Conservation (phyloP, 768 basidiomycete species). For the Leucocoprinus leucothites region DNA sequence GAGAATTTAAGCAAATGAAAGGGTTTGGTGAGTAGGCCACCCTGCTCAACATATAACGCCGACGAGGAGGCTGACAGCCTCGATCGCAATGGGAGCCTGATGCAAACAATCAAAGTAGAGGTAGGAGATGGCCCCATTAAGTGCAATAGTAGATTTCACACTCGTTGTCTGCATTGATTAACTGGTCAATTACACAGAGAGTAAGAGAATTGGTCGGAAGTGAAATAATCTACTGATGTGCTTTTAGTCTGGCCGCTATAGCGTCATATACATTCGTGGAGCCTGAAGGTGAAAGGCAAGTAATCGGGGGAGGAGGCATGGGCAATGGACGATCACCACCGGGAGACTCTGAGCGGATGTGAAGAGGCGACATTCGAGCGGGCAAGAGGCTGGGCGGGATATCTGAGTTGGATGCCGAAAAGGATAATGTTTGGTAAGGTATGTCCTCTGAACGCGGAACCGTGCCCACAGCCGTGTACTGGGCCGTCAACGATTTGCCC, state of each 20-base stretch:
- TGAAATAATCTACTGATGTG: not conserved
- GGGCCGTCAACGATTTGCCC: constrained; percentile 2
- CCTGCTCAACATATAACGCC: not conserved
- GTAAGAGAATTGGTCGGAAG: not conserved
- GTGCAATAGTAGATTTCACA: not conserved
- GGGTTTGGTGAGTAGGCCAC: not conserved
- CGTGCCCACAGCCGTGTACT: constrained; percentile 1
- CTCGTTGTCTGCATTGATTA: not conserved
- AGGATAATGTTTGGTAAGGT: not conserved
- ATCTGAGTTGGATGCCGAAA: not conserved
- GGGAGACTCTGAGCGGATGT: not conserved
- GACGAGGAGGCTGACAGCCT: no score
- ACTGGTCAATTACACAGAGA: not conserved
- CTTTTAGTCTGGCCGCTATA: not conserved
- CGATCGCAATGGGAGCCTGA: no score
- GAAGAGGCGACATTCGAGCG: not conserved
- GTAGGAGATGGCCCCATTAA: not conserved
- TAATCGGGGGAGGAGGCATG: not conserved
- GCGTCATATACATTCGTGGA: not conserved
- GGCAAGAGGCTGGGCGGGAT: not conserved
- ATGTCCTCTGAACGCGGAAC: not conserved
- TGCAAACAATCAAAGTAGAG: not conserved
- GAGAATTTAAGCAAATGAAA: no score
- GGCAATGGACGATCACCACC: not conserved
- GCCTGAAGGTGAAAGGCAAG: not conserved